These are phyloP conservation scores for Prunus padus DNA, from an alignment of 306 rosid genomes.

Conservation along the genomic window DNA sequence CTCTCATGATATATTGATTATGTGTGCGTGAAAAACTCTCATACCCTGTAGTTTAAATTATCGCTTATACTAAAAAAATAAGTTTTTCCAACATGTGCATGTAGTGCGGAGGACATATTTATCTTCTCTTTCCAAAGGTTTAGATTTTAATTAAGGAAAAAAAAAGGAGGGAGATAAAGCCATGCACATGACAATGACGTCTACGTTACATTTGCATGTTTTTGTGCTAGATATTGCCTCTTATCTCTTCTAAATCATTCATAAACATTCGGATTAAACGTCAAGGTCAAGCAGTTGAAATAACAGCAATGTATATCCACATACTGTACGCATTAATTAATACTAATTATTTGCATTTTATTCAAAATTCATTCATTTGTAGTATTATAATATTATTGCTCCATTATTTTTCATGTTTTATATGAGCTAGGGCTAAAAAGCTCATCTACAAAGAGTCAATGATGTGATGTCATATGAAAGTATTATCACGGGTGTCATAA, in stretches of 20 bases:
- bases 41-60: rapidly evolving
- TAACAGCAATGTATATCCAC: not conserved
- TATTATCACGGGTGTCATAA: too few relatives aligned
- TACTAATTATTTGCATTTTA: too few relatives aligned
- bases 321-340: too few relatives aligned
- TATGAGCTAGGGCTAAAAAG: too few relatives aligned
- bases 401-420: not conserved
- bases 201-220: slow-evolving; percentile 34
- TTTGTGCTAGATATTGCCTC: slow-evolving; percentile 39
- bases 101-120: slow-evolving; percentile 29
- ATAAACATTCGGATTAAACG: slow-evolving; percentile 13
- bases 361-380: not conserved
- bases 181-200: slow-evolving; percentile 58
- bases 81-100: slow-evolving; percentile 23
- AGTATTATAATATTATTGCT: not conserved
- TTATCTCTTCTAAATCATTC: slow-evolving; percentile 14
- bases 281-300: not conserved
- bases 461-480: too few relatives aligned
- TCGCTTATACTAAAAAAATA: too few relatives aligned
- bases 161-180: slow-evolving; percentile 25
- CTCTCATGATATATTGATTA: too few relatives aligned
- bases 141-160: not conserved
- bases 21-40: too few relatives aligned
- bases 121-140: slow-evolving; percentile 4
- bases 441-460: too few relatives aligned